Conservation (phyloP, 176 grass and related monocot species). For the Dendrocalamus sinicus region DNA sequence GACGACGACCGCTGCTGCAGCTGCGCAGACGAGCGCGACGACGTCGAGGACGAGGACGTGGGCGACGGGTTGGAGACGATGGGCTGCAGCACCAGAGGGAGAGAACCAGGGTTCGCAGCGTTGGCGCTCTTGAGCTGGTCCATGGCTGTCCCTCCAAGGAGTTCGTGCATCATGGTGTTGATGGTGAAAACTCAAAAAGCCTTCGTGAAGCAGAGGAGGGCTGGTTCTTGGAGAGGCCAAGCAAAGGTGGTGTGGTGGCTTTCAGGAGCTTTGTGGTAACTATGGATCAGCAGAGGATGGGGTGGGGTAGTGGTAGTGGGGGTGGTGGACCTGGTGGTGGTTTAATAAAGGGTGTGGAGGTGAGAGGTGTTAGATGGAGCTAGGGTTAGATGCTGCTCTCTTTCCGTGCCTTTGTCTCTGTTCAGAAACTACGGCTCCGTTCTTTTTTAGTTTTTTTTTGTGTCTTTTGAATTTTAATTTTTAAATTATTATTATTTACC, state of each 20-base stretch:
- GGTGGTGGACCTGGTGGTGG: not conserved
- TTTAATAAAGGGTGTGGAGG: constrained; percentile 59
- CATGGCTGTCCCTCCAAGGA: constrained; percentile 60
- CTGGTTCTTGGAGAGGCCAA: constrained; percentile 32
- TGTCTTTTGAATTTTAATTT: too few relatives aligned
- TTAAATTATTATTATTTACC: too few relatives aligned
- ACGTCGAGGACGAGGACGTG: constrained; percentile 55
- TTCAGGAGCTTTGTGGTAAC: constrained; percentile 49
- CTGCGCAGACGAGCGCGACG: constrained; percentile 48
- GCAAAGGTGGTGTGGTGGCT: constrained; percentile 47
- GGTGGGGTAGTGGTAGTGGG: constrained; percentile 17
- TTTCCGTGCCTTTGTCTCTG: constrained; percentile 47
- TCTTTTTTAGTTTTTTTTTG: too few relatives aligned
- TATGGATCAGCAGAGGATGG: constrained; percentile 29
- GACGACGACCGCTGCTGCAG: constrained; percentile 39
- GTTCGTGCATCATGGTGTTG: constrained; percentile 73
- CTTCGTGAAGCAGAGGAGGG: constrained; percentile 46
- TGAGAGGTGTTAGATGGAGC: not conserved
- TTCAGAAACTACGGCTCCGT: constrained; percentile 6
- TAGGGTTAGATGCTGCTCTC: constrained; percentile 43
- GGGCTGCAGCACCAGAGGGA: constrained; percentile 41
- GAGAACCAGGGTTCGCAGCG: constrained; percentile 16
- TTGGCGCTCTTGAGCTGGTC: constrained; percentile 51
- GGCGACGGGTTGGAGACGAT: constrained; percentile 57
- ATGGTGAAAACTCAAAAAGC: constrained; percentile 28